A percentile compares a stretch with the other conserved stretches of the same genome.
Conservation (phyloP, 2,329 filamentous ascomycete species). For the Clarireedia sp. region DNA sequence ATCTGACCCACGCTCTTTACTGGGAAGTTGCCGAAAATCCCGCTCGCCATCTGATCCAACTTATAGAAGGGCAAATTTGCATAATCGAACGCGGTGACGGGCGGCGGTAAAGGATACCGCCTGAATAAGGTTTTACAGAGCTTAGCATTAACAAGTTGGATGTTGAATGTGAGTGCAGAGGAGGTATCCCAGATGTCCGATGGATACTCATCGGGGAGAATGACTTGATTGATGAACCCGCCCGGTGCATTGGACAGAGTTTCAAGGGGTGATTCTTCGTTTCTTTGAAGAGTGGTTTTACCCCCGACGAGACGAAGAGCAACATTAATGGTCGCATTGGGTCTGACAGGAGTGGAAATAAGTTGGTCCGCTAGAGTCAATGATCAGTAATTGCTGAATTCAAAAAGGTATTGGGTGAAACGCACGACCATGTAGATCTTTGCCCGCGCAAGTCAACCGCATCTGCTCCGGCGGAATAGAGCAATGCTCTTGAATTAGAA, state of each 20-base stretch:
- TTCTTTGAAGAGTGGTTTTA: background rate
- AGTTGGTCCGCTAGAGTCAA: too few relatives aligned
- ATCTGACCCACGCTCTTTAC: background rate
- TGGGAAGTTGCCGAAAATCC: background rate
- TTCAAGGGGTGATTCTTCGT: background rate
- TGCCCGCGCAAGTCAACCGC: background rate
- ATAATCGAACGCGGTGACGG: background rate
- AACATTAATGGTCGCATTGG: background rate
- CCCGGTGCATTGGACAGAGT: background rate
- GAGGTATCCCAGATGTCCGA: background rate
- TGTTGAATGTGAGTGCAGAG: background rate
- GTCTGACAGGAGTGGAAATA: background rate
- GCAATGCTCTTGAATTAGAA: background rate
- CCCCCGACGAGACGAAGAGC: background rate
- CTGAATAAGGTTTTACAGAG: background rate
- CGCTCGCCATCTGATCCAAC: background rate
- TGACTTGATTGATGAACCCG: conserved; percentile 1
- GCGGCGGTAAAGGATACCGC: background rate
- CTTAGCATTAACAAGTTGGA: conserved; percentile 1
- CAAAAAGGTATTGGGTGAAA: background rate
- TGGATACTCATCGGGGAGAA: background rate
- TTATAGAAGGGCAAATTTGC: background rate
- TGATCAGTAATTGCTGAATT: background rate
- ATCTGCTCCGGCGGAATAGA: background rate
- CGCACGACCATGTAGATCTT: background rate